Evolutionary conservation across 192 early-diverging fungal species (phyloP).

Genomic region (Backusella macrospora): DNA sequence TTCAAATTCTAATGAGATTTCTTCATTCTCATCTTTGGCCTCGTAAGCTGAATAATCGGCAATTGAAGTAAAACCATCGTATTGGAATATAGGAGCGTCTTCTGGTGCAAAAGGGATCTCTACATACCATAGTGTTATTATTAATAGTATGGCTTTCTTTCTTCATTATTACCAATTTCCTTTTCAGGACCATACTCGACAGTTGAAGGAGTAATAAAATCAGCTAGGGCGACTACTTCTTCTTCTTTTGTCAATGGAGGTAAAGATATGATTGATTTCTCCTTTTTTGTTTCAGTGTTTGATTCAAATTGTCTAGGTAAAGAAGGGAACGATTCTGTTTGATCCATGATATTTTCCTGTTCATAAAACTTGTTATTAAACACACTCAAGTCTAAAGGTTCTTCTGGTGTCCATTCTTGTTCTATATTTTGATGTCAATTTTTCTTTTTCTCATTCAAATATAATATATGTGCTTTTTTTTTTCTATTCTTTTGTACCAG

Average conservation of each 20-base stretch:
- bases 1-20: neutral
- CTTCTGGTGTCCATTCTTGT: conserved; percentile 9
- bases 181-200: conserved; percentile 17
- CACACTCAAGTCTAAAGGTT: neutral
- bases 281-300: neutral
- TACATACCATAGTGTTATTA: neutral
- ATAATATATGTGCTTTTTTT: neutral
- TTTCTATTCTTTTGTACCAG: neutral
- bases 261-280: neutral
- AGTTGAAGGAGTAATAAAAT: neutral
- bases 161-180: neutral
- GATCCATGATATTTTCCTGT: neutral
- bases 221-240: neutral
- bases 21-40: neutral
- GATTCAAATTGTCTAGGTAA: neutral
- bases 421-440: neutral
- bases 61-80: neutral
- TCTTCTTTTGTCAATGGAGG: neutral
- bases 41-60: neutral
- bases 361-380: neutral
- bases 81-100: neutral
- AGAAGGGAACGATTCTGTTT: neutral
- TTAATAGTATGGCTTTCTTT: neutral
- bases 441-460: neutral
- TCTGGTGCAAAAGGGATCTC: neutral